Base-by-base conservation (phyloP, 2,329 filamentous ascomycete species). In the Botrytis medusae region DNA sequence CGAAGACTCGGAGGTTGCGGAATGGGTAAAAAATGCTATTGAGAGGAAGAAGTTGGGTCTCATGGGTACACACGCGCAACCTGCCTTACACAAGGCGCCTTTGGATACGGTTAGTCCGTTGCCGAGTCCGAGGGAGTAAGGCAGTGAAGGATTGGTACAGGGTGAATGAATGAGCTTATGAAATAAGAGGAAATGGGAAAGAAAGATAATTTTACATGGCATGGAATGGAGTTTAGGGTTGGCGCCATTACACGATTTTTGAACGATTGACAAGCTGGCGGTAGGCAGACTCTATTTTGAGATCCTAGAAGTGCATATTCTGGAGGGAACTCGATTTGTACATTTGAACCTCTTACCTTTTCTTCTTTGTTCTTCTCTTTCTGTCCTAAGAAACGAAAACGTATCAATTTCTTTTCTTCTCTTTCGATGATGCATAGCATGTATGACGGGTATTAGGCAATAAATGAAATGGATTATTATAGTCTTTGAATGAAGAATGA, bases 1-100 rank as follows among this genome's bases (percentile, higher is more conserved):
- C 0, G 89, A 91, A 71, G 95, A 99, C 78, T 84, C 87, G 54
- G 95, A 98, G 81, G 93, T 98, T 8, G 93, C 93, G 0, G 87
- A 89, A 42, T 99, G 96, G 96, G 95, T 97, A 1, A 87, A 86
- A 57, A 85, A 84, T 10, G 92, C 93, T 29, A 82, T 98, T 60
- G 89, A 92, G 76, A 87, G 88, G 78, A 90, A 90, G 79, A 86
- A 85, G 75, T 87, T 85, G 2, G 92, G 89, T 25, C 84, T 84
- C 63, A 87, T 84, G 80, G 84, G 51, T 79, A 85, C 85, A 67
- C 81, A 83, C 25, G 85, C 86, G 67, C 93, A 92, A 79, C 96
- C 96, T 25, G 95, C 96, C 4, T 83, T 98, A 75, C 96, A 98
- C 81, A 91, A 93, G 8, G 95, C 93, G 37, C 93, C 95, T 2